A percentile compares a stretch with the other conserved stretches of the same genome.
These are phyloP conservation scores for Scolecobasidium constrictum DNA, from an alignment of 2,329 filamentous ascomycete species.

Conservation along the genomic window DNA sequence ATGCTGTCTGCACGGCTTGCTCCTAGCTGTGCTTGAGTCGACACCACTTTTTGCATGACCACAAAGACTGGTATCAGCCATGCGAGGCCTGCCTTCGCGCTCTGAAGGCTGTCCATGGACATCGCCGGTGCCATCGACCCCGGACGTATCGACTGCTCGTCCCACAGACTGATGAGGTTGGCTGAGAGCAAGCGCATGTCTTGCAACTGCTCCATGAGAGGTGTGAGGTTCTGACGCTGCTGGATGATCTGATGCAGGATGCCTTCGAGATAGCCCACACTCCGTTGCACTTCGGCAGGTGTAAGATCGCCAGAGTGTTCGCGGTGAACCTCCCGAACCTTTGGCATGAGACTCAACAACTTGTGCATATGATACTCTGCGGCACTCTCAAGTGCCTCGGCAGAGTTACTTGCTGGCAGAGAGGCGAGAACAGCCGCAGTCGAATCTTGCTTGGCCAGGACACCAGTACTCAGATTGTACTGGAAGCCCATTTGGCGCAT, in stretches of 20 bases:
- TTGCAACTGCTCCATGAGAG: slow-evolving; percentile 26
- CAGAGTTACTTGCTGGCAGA: slow-evolving; percentile 24
- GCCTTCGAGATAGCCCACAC: slow-evolving; percentile 78
- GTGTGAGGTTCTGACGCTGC: slow-evolving; percentile 45
- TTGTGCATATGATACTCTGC: slow-evolving; percentile 69
- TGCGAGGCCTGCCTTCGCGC: too few species aligned
- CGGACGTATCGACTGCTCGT: too few species aligned
- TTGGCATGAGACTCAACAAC: slow-evolving; percentile 60
- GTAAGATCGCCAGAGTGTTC: slow-evolving; percentile 81
- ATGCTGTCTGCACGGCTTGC: too few species aligned
- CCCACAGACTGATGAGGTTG: slow-evolving; percentile 21
- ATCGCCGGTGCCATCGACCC: too few species aligned
- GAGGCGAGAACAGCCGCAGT: slow-evolving; percentile 58
- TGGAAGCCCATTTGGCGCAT: slow-evolving; percentile 83
- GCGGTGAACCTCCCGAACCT: slow-evolving; percentile 53
- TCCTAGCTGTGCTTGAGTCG: slow-evolving; percentile 57
- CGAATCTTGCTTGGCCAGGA: slow-evolving; percentile 62
- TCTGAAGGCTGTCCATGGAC: too few species aligned
- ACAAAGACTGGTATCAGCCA: slow-evolving; percentile 42
- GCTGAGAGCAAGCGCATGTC: slow-evolving; percentile 28
- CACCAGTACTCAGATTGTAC: slow-evolving; percentile 65
- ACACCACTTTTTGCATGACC: slow-evolving; percentile 50
- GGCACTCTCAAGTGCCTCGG: slow-evolving; percentile 10
- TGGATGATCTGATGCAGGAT: slow-evolving; percentile 55
- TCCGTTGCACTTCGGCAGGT: slow-evolving; percentile 65